Conservation (phyloP, 2,329 filamentous ascomycete genomes). For the Verticillium nubilum region DNA sequence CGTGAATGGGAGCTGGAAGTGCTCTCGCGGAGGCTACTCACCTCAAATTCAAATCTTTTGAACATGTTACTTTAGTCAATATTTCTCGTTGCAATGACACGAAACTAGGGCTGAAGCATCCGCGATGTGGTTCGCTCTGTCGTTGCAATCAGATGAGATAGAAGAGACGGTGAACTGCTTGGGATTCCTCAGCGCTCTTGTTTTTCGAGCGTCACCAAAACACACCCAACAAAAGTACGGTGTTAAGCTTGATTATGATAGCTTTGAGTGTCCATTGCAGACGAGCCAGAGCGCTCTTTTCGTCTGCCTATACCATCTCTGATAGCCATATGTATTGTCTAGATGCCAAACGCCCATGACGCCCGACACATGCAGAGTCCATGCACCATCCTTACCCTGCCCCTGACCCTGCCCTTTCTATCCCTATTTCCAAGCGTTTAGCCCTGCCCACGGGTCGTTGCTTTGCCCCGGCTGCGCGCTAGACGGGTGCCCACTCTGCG, state of each 20-base stretch:
- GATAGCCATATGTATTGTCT: neutral
- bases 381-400: no score
- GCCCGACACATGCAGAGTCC: neutral
- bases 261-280: no score
- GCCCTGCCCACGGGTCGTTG: conserved; percentile 44
- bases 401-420: neutral
- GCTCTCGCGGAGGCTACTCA: conserved; percentile 27
- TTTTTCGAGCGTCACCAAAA: no score
- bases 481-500: conserved; percentile 22
- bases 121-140: no score
- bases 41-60: conserved; percentile 15
- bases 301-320: neutral
- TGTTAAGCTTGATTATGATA: neutral
- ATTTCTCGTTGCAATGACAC: no score
- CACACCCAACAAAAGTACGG: no score
- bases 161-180: no score
- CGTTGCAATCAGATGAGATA: no score
- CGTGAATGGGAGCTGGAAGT: conserved; percentile 7
- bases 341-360: neutral
- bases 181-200: no score
- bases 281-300: no score
- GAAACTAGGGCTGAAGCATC: no score
- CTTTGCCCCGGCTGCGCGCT: conserved; percentile 6
- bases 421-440: conserved; percentile 45
- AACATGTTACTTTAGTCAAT: no score